A percentile compares a stretch with the other conserved stretches of the same genome.
These are phyloP conservation scores for Leishmania tropica DNA, from an alignment of 208 protist genomes.

Conservation along the genomic window DNA sequence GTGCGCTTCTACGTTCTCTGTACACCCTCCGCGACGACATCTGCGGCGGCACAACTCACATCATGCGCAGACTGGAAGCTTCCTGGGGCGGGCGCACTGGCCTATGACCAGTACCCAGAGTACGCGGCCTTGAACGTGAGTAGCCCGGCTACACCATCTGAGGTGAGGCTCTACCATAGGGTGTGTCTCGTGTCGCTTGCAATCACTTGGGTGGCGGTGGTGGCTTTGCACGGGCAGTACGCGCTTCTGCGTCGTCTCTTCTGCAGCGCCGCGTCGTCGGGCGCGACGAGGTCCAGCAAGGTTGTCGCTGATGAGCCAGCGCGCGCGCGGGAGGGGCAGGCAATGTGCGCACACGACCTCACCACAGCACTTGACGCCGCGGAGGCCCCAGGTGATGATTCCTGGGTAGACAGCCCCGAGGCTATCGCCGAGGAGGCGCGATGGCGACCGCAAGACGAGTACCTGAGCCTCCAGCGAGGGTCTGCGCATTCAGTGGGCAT, in stretches of 20 bases:
- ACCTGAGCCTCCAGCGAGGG: not conserved
- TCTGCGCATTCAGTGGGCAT: not conserved
- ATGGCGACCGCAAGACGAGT: slow-evolving; percentile 9
- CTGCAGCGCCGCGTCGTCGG: not conserved
- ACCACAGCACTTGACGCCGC: slow-evolving; percentile 1
- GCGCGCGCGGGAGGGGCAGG: not conserved
- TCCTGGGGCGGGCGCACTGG: slow-evolving; percentile 16
- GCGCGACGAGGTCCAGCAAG: not conserved
- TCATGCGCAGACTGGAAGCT: slow-evolving; percentile 25
- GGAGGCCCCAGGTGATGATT: slow-evolving; percentile 48
- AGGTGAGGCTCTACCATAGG: slow-evolving; percentile 17
- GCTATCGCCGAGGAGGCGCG: slow-evolving; percentile 44
- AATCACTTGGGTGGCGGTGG: slow-evolving; percentile 14
- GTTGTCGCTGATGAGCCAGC: not conserved
- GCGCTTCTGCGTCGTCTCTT: slow-evolving; percentile 2
- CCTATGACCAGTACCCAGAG: slow-evolving; percentile 22
- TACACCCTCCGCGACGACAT: not conserved
- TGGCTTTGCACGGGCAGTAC: slow-evolving; percentile 11
- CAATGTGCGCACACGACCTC: not conserved
- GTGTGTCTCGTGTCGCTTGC: slow-evolving; percentile 18
- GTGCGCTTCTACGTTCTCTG: slow-evolving; percentile 46
- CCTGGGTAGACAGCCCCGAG: slow-evolving; percentile 70
- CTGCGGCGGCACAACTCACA: not conserved
- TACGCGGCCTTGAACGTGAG: slow-evolving; percentile 19
- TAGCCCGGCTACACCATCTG: not conserved